A percentile compares a stretch with the other conserved stretches of the same genome.
phyloP scores from a whole-genome alignment of 2,329 filamentous ascomycete species.

The Aspergillus persii region DNA sequence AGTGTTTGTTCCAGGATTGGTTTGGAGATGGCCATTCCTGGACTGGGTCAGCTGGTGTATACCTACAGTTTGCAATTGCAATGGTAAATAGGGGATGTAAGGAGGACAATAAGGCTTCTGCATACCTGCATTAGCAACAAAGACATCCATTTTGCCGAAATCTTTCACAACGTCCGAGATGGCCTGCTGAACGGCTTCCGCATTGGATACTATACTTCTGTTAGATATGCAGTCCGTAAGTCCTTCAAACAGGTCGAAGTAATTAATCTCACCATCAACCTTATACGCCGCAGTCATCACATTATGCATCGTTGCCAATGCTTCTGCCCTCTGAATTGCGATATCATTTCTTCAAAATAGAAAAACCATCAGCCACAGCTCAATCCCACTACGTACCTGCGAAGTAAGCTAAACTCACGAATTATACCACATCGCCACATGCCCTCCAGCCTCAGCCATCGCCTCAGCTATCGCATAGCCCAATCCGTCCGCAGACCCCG shows the following conservation, averaged over 20 bases:
- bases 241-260: rapidly evolving
- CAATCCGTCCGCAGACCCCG: constrained; percentile 48
- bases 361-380: background rate
- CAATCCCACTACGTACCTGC: too few species aligned
- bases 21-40: constrained; percentile 53
- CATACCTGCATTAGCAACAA: constrained; percentile 45
- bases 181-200: constrained; percentile 34
- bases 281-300: constrained; percentile 45
- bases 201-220: constrained; percentile 39
- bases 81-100: background rate
- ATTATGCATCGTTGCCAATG: constrained; percentile 31
- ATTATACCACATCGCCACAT: constrained; percentile 45
- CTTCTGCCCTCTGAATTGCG: constrained; percentile 38
- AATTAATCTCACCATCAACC: constrained; percentile 34
- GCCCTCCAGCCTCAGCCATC: constrained; percentile 46
- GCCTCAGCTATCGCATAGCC: constrained; percentile 46
- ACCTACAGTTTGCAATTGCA: too few species aligned
- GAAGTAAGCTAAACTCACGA: constrained; percentile 21
- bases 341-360: constrained; percentile 25
- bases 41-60: constrained; percentile 3
- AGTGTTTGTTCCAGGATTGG: constrained; percentile 54
- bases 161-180: constrained; percentile 37
- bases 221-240: background rate
- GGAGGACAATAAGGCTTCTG: background rate
- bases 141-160: constrained; percentile 46